phyloP scores from a whole-genome alignment of 768 basidiomycete species.

The Coprinellus micaceus region DNA sequence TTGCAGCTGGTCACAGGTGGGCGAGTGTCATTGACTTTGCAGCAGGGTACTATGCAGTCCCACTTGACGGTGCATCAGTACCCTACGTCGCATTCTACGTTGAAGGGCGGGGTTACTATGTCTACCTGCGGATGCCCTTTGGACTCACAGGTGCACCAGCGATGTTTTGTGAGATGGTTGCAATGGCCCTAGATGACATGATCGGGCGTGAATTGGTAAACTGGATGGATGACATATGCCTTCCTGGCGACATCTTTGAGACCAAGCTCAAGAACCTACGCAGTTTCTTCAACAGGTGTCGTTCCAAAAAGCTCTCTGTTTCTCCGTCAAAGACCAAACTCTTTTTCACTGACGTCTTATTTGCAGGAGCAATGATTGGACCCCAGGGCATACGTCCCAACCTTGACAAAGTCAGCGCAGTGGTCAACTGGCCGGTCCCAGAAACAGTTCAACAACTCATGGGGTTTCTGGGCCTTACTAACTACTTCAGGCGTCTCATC shows the following conservation, averaged over 20 bases:
- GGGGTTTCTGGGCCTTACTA: slow-evolving; percentile 33
- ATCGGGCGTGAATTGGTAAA: slow-evolving; percentile 11
- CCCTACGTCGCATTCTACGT: slow-evolving; percentile 35
- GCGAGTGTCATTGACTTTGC: slow-evolving; percentile 35
- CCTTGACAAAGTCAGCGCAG: slow-evolving; percentile 32
- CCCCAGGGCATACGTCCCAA: slow-evolving; percentile 32
- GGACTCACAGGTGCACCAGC: slow-evolving; percentile 38
- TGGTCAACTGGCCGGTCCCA: slow-evolving; percentile 33
- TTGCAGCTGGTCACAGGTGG: slow-evolving; percentile 33
- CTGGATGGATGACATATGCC: neutral
- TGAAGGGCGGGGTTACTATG: slow-evolving; percentile 33
- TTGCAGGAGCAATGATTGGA: slow-evolving; percentile 32
- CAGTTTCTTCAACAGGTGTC: slow-evolving; percentile 22
- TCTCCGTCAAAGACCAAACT: slow-evolving; percentile 32
- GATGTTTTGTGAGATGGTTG: slow-evolving; percentile 28
- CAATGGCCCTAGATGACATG: slow-evolving; percentile 21
- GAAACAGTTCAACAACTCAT: slow-evolving; percentile 23
- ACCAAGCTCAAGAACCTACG: slow-evolving; percentile 11
- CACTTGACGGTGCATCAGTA: slow-evolving; percentile 14
- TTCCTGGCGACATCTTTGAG: neutral
- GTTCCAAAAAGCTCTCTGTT: slow-evolving; percentile 30
- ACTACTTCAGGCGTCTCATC: slow-evolving; percentile 32
- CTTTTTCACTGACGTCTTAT: slow-evolving; percentile 33
- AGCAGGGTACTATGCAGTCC: slow-evolving; percentile 30
- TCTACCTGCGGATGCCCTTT: slow-evolving; percentile 35